Evolutionary conservation across 2,329 filamentous ascomycete species (phyloP).

Genomic region (Alternaria arborescens): DNA sequence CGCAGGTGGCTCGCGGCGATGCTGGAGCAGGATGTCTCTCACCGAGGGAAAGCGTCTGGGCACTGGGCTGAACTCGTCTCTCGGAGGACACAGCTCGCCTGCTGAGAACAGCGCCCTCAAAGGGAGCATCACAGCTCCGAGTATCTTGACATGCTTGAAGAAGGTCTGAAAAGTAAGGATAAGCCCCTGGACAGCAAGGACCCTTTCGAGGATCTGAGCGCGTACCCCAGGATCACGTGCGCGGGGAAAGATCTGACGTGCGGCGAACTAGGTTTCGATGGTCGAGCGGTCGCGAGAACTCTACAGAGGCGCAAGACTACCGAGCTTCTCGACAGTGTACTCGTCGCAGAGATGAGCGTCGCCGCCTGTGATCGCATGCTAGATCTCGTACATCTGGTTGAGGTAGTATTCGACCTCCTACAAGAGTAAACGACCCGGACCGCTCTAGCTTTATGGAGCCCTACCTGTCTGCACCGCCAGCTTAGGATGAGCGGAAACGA

Average conservation of each 20-base stretch:
- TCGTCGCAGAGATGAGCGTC: constrained; percentile 12
- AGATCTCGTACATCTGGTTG: constrained; percentile 13
- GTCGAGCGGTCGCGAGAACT: constrained; percentile 13
- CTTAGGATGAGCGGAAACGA: constrained; percentile 22
- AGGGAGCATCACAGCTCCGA: constrained; percentile 17
- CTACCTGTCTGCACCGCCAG: constrained; percentile 18
- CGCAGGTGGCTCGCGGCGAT: constrained; percentile 1
- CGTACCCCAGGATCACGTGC: constrained; percentile 10
- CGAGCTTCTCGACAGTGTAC: constrained; percentile 16
- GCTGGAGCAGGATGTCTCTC: constrained; percentile 17
- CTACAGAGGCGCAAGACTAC: constrained; percentile 11
- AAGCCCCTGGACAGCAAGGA: constrained; percentile 12
- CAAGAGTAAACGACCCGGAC: neutral
- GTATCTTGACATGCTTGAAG: constrained; percentile 19
- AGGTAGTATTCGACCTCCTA: constrained; percentile 23
- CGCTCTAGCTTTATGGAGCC: neutral
- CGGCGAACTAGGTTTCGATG: constrained; percentile 14
- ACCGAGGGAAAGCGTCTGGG: constrained; percentile 13
- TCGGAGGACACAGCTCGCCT: constrained; percentile 9
- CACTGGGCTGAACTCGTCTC: constrained; percentile 6
- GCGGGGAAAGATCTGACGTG: constrained; percentile 11
- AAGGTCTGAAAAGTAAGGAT: constrained; percentile 21
- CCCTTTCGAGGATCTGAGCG: constrained; percentile 9
- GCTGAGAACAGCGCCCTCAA: constrained; percentile 13
- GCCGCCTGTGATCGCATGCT: constrained; percentile 9